A percentile compares a stretch with the other conserved stretches of the same genome.
Evolutionary conservation across 176 grass and related monocot genomes (phyloP).

Genomic region (Aegilops speltoides): DNA sequence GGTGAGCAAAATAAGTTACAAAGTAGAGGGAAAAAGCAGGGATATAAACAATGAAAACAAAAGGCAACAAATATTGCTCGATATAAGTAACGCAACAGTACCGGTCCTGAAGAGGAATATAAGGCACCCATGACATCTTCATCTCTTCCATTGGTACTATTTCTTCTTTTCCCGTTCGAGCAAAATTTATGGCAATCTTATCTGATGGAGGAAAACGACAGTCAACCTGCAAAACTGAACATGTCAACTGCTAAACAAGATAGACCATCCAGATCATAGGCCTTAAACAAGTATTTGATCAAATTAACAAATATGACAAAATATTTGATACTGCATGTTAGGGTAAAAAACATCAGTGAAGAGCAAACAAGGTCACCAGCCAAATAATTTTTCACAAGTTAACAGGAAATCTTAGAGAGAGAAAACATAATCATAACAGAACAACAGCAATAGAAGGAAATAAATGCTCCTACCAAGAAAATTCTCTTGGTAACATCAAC

Average conservation of each 20-base stretch:
- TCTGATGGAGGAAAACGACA: slow-evolving; percentile 77
- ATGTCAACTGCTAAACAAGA: slow-evolving; percentile 17
- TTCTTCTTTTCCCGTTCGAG: slow-evolving; percentile 80
- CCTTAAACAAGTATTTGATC: slow-evolving; percentile 9
- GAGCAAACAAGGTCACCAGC: background rate
- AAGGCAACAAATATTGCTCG: slow-evolving; percentile 8
- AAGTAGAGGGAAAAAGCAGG: background rate
- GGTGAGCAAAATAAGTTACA: slow-evolving; percentile 7
- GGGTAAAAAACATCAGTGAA: background rate
- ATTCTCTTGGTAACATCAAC: background rate
- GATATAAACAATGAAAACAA: slow-evolving; percentile 16
- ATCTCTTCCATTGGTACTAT: slow-evolving; percentile 84
- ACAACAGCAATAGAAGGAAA: background rate
- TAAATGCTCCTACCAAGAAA: background rate
- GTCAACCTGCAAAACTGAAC: slow-evolving; percentile 60
- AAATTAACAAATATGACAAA: background rate
- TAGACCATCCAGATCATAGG: background rate
- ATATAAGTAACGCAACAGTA: slow-evolving; percentile 34
- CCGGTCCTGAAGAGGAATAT: slow-evolving; percentile 77
- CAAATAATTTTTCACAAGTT: background rate
- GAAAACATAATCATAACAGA: background rate
- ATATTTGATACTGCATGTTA: background rate
- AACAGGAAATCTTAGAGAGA: background rate
- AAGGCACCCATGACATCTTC: slow-evolving; percentile 96
- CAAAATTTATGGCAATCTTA: slow-evolving; percentile 82